Evolutionary conservation across 2,329 filamentous ascomycete species (phyloP), one percentile per base, ranked within the genome.

Genomic region (Cercospora sesami): DNA sequence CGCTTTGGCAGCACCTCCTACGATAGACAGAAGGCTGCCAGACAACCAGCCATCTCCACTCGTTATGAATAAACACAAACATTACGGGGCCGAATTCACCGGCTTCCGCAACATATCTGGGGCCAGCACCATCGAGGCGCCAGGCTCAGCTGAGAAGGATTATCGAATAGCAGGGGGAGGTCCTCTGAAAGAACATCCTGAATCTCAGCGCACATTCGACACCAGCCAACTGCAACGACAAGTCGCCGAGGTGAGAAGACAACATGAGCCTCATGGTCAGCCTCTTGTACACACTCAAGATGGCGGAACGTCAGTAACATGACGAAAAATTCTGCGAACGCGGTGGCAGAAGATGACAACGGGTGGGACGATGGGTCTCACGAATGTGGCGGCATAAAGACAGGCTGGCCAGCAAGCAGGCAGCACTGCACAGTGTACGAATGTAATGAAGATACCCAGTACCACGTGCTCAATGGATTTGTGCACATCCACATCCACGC

Each of bases 51-150:
- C 31, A 57, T 76, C 75, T 10, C 76, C 76, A 16, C 63, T 78
- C 3, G 63, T 72, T 9, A 71, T 75, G 14, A 58, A 63, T 53
- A 78, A 76, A 63, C 74, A 75, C 23, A 69, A 75, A 33, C 69
- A 72, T 42, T 71, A 75, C n/a, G 72, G 72, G 14, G 64, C 28
- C 9, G 68, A 70, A 48, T 59, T 73, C 10, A 69, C 68, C 55
- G 74, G 71, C 1, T 81, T 80, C 59, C 79, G 80, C 12, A 72
- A 74, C 63, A 79, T 78, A 36, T 78, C 79, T 5, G 81, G 79
- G 23, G 80, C 79, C 1, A 78, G 75, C 68, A 78, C 76, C 2
- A 76, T 78, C 53, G 76, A 78, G 51, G 76, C 76, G 21, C 72
- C 72, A 10, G 71, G 70, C n/a, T 73, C 72, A 10, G 69, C 69